Evolutionary conservation across 495 filamentous ascomycete species (phyloP).

Genomic region (Stereocaulon alpinum): DNA sequence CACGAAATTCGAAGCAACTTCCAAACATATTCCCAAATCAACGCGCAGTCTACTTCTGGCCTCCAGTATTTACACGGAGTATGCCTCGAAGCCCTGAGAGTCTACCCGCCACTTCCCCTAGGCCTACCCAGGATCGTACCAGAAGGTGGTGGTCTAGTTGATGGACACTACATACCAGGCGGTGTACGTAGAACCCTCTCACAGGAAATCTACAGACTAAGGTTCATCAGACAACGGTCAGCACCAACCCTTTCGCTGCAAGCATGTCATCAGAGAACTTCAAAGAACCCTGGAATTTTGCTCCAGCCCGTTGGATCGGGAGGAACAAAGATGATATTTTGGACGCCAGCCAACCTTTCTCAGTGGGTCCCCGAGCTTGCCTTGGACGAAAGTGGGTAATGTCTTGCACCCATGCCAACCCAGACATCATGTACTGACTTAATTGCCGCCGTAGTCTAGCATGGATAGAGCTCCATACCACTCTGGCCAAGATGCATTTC

Average conservation of each 20-base stretch:
- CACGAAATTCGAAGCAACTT: slow-evolving; percentile 2
- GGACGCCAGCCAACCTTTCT: slow-evolving; percentile 21
- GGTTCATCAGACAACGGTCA: slow-evolving; percentile 7
- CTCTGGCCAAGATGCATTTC: slow-evolving; percentile 26
- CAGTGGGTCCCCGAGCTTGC: slow-evolving; percentile 22
- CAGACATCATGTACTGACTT: neutral
- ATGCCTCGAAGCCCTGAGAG: slow-evolving; percentile 20
- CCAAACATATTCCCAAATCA: slow-evolving; percentile 14
- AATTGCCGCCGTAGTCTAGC: slow-evolving; percentile 18
- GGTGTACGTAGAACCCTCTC: slow-evolving; percentile 18
- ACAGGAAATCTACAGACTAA: slow-evolving; percentile 2
- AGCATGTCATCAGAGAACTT: slow-evolving; percentile 19
- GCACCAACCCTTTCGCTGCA: slow-evolving; percentile 16
- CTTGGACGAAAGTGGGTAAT: slow-evolving; percentile 22
- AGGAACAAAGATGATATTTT: slow-evolving; percentile 8
- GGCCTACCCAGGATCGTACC: slow-evolving; percentile 15
- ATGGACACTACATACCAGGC: slow-evolving; percentile 17
- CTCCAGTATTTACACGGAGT: slow-evolving; percentile 24
- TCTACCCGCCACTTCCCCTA: slow-evolving; percentile 23
- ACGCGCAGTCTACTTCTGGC: neutral
- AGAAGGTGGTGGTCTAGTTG: slow-evolving; percentile 15
- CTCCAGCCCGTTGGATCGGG: slow-evolving; percentile 23
- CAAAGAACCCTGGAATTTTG: slow-evolving; percentile 17
- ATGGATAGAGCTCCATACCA: slow-evolving; percentile 28
- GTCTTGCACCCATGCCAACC: neutral